Evolutionary conservation across 2,329 filamentous ascomycete genomes (phyloP).

Genomic region (Trichoderma semiorbis): DNA sequence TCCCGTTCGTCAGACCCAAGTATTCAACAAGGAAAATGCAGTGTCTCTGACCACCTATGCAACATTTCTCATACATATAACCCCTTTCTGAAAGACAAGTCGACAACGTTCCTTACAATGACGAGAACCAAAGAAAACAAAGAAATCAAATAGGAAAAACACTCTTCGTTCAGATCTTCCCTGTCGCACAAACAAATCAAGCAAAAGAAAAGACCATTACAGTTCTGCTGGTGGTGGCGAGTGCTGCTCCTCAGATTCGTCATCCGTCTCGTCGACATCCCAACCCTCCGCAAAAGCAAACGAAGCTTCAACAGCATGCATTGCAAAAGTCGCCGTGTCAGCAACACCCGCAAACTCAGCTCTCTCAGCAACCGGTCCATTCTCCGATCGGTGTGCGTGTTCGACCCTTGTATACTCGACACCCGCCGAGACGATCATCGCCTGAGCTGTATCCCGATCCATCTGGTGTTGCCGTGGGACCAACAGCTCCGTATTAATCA

Average conservation of each 20-base stretch:
- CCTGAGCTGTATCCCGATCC: background rate
- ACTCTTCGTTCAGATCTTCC: background rate
- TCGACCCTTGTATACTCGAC: slow-evolving; percentile 23
- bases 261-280: background rate
- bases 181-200: background rate
- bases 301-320: slow-evolving; percentile 25
- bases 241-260: background rate
- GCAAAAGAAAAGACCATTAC: background rate
- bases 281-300: slow-evolving; percentile 18
- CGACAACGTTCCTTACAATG: background rate
- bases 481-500: background rate
- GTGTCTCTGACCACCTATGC: background rate
- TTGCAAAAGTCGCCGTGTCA: slow-evolving; percentile 27
- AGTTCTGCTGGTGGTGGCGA: background rate
- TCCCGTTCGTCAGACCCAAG: background rate
- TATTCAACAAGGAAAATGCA: background rate
- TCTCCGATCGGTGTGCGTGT: slow-evolving; percentile 13
- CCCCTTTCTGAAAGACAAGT: background rate
- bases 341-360: slow-evolving; percentile 28
- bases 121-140: background rate
- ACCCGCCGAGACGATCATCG: slow-evolving; percentile 16
- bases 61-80: background rate
- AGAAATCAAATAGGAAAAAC: background rate
- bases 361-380: slow-evolving; percentile 22
- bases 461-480: background rate